Evolutionary conservation across 352 stramenopile genomes (phyloP), one percentile per base, ranked within the genome.

Genomic region (Phytopythium kandeliae): DNA sequence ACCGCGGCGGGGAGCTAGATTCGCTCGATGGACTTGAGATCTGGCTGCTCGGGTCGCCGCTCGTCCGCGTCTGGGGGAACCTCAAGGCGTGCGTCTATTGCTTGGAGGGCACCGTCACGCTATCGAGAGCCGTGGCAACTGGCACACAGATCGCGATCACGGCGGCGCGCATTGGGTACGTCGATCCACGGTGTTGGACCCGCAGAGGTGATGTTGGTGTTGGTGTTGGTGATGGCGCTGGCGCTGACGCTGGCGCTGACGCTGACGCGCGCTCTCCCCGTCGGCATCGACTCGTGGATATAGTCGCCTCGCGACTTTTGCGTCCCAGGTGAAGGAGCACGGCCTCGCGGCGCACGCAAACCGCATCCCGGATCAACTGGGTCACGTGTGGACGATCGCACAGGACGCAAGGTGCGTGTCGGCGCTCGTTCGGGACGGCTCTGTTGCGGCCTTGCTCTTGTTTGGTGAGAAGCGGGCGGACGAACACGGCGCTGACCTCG

Each of bases 1-100:
- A 70, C n/a, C 51, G 35, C 8, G 19, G n/a, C 10, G 65, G 66
- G n/a, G 67, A 77, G 16, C 30, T 86, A 1, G 59, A 86, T 13
- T 22, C 61, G 24, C 70, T 76, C 28, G 76, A 93, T 45, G 72
- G 79, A 36, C 52, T 88, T 21, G 80, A 89, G 47, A 69, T 93
- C 25, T 63, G 89, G 51, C 51, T 92, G 52, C 57, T 85, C 13
- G 78, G 63, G n/a, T 91, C 83, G 3, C 77, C 79, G 22, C 58
- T 91, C 13, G 42, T 83, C 26, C 68, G 62, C 22, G 76, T 94
- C 36, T 92, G 80, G 83, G 57, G 72, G 48, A 94, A 94, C 52
- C 37, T 85, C 9, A 86, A 89, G 51, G 68, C 70, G 0, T 72
- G 64, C 12, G 67, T 89, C 34, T 86, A 89, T 48, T 88, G 75